Evolutionary conservation across 2,329 filamentous ascomycete species (phyloP).

Genomic region (Arthrobotrys megalospora): DNA sequence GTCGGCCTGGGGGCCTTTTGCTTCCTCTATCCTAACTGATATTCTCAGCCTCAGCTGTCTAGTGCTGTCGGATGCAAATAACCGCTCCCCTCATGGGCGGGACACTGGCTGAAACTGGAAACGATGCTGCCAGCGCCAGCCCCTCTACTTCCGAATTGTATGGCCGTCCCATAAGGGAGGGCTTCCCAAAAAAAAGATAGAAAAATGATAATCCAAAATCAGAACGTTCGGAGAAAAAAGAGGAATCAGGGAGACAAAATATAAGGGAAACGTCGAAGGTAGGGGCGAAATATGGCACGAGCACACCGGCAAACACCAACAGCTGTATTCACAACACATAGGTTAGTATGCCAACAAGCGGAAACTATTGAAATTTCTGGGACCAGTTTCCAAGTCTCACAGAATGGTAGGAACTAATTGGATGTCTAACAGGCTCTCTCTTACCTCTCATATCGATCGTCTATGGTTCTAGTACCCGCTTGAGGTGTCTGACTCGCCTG

Average conservation of each 20-base stretch:
- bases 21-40: not conserved
- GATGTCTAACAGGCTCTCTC: not conserved
- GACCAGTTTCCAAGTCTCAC: not conserved
- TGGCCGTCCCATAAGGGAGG: not conserved
- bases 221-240: not conserved
- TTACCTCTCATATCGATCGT: not conserved
- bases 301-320: too few species aligned
- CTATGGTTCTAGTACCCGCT: not conserved
- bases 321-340: not conserved
- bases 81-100: not conserved
- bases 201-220: not conserved
- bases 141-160: not conserved
- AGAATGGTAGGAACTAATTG: not conserved
- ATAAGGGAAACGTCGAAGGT: not conserved
- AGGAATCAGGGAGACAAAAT: not conserved
- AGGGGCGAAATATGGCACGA: too few species aligned
- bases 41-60: not conserved
- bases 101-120: not conserved
- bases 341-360: not conserved
- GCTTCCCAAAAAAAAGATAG: not conserved
- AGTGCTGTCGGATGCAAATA: not conserved
- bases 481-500: not conserved
- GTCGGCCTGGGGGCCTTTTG: too few species aligned
- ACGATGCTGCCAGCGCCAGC: not conserved
- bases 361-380: not conserved